A percentile compares a stretch with the other conserved stretches of the same genome.
Evolutionary conservation across 1,284 basidiomycete species (phyloP).

Genomic region (Apiotrichum domesticum): DNA sequence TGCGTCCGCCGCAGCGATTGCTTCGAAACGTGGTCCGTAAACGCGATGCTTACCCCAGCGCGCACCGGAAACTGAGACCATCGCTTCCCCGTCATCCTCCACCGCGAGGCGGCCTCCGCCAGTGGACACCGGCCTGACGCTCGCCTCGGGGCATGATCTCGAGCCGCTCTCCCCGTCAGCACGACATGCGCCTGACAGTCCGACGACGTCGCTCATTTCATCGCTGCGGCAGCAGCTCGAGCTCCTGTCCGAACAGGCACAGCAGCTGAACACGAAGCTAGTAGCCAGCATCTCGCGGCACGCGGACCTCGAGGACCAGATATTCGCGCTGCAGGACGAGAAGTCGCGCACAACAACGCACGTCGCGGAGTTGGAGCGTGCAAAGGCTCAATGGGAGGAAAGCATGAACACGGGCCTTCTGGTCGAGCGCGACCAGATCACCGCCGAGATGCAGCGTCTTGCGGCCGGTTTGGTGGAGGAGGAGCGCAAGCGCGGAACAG

Average conservation of each 20-base stretch:
- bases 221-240: slow-evolving; percentile 73
- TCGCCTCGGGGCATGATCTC: not conserved
- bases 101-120: too few species aligned
- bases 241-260: slow-evolving; percentile 82
- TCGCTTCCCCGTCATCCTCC: too few species aligned
- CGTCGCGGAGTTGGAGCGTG: slow-evolving; percentile 62
- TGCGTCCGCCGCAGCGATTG: too few species aligned
- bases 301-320: slow-evolving; percentile 85
- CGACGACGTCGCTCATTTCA: slow-evolving; percentile 55
- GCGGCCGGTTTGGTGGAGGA: slow-evolving; percentile 94
- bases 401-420: slow-evolving; percentile 65
- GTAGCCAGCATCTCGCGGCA: slow-evolving; percentile 86
- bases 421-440: slow-evolving; percentile 87
- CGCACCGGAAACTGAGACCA: too few species aligned
- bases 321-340: slow-evolving; percentile 55
- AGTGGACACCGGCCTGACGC: not conserved
- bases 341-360: slow-evolving; percentile 54
- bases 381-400: slow-evolving; percentile 48
- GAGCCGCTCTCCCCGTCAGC: slow-evolving; percentile 2
- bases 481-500: slow-evolving; percentile 81
- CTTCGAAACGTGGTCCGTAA: too few species aligned
- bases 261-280: slow-evolving; percentile 84
- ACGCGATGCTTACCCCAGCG: too few species aligned
- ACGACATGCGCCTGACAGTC: slow-evolving; percentile 43
- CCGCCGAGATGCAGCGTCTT: slow-evolving; percentile 80